Evolutionary conservation across 2,329 filamentous ascomycete genomes (phyloP).

Genomic region (Arthrobotrys pseudoclavata): DNA sequence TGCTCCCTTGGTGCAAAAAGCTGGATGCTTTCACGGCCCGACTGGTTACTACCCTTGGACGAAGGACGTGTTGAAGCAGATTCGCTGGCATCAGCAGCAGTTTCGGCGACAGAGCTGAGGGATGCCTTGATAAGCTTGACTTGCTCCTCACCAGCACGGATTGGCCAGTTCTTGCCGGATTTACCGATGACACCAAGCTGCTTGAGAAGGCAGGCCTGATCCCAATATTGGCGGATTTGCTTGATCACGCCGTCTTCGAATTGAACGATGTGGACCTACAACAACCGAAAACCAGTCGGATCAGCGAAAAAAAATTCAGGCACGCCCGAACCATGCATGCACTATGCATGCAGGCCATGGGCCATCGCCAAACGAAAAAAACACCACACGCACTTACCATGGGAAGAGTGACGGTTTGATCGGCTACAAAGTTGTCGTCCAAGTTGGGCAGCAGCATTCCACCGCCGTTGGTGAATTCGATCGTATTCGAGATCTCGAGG

Average conservation of each 20-base stretch:
- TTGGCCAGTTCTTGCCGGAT: slow-evolving; percentile 93
- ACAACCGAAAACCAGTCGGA: slow-evolving; percentile 37
- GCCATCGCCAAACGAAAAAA: slow-evolving; percentile 1
- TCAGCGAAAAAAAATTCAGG: slow-evolving; percentile 18
- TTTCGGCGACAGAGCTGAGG: slow-evolving; percentile 69
- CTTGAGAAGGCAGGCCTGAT: slow-evolving; percentile 92
- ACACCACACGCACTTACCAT: slow-evolving; percentile 74
- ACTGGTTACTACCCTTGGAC: slow-evolving; percentile 67
- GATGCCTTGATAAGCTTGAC: slow-evolving; percentile 78
- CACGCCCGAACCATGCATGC: slow-evolving; percentile 41
- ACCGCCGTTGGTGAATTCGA: slow-evolving; percentile 85
- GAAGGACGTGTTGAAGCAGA: slow-evolving; percentile 54
- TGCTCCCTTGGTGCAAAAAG: slow-evolving; percentile 80
- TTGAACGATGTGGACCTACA: slow-evolving; percentile 85
- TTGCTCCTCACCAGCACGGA: slow-evolving; percentile 88
- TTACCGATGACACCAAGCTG: slow-evolving; percentile 93
- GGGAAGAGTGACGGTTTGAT: slow-evolving; percentile 82
- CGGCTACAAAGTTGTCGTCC: slow-evolving; percentile 93
- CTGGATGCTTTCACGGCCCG: slow-evolving; percentile 79
- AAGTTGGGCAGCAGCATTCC: slow-evolving; percentile 88
- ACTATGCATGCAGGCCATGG: slow-evolving; percentile 19
- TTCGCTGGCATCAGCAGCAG: slow-evolving; percentile 3
- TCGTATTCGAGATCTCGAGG: slow-evolving; percentile 82
- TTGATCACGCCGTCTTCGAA: slow-evolving; percentile 86
- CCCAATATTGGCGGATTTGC: slow-evolving; percentile 92